Conservation (phyloP, 1,284 basidiomycete genomes). For the Apiotrichum gracile region DNA sequence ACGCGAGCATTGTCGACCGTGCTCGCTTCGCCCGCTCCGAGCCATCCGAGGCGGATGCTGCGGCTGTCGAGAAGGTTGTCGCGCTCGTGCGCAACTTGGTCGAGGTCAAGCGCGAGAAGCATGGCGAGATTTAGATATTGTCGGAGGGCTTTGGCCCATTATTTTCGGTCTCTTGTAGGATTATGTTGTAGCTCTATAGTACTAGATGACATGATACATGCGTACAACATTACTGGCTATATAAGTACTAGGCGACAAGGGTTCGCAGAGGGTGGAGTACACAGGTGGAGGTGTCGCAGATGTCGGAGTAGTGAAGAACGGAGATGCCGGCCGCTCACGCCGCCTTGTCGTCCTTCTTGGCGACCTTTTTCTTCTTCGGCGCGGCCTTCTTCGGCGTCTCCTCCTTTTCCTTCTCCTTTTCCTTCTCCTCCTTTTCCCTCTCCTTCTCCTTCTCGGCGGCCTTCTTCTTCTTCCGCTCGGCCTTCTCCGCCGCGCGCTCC, state of each 20-base stretch:
- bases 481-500: neutral
- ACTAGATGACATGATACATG: conserved; percentile 4
- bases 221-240: conserved; percentile 12
- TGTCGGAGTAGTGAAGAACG: no score
- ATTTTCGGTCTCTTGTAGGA: neutral
- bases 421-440: neutral
- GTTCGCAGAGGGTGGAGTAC: no score
- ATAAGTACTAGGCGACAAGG: no score
- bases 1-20: conserved; percentile 69
- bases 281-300: no score
- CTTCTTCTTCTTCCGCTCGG: neutral
- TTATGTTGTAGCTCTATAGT: conserved; percentile 3
- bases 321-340: no score
- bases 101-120: neutral
- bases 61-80: conserved; percentile 59
- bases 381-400: neutral
- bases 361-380: no score
- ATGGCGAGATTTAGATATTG: no score
- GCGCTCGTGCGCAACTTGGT: conserved; percentile 51
- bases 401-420: neutral
- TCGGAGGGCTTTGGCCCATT: neutral
- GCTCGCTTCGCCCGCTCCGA: conserved; percentile 61
- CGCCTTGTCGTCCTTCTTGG: no score
- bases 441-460: neutral
- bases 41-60: conserved; percentile 64